phyloP scores from a whole-genome alignment of 75 land plant genomes.

The Sequoia sempervirens region DNA sequence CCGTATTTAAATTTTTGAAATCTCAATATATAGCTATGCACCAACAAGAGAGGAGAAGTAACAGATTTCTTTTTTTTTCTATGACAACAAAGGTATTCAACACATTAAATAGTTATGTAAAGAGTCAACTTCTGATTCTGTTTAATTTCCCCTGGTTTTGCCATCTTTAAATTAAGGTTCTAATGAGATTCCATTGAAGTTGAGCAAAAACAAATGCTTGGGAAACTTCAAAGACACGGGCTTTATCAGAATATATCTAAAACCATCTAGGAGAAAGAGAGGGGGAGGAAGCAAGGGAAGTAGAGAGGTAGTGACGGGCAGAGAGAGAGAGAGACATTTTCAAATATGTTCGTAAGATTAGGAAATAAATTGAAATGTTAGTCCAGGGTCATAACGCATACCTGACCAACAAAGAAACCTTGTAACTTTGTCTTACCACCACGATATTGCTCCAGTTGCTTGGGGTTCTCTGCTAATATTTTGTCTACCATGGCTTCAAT shows the following conservation, averaged over 20 bases:
- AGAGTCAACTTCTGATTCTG: not conserved
- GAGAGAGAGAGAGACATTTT: not conserved
- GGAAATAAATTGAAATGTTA: not conserved
- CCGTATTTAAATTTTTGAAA: not conserved
- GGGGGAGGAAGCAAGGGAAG: not conserved
- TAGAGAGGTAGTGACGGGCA: not conserved
- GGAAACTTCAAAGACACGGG: not conserved
- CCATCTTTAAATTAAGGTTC: not conserved
- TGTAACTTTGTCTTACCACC: constrained; percentile 91
- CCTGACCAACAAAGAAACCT: constrained; percentile 97
- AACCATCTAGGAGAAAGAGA: not conserved
- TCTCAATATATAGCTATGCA: not conserved
- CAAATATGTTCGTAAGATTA: not conserved
- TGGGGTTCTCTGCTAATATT: constrained; percentile 78
- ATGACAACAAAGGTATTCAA: not conserved
- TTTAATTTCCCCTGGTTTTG: constrained; percentile 1
- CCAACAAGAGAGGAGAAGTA: not conserved
- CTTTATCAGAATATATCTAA: not conserved
- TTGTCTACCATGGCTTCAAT: constrained; percentile 78
- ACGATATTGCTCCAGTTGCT: constrained; percentile 81
- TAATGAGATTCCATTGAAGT: not conserved
- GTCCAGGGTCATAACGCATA: constrained; percentile 13
- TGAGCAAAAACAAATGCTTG: not conserved
- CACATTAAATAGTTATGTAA: not conserved
- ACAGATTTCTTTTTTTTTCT: not conserved